A percentile compares a stretch with the other conserved stretches of the same genome.
Conservation (phyloP, 2,329 filamentous ascomycete genomes). For the Trichoderma brevicompactum region DNA sequence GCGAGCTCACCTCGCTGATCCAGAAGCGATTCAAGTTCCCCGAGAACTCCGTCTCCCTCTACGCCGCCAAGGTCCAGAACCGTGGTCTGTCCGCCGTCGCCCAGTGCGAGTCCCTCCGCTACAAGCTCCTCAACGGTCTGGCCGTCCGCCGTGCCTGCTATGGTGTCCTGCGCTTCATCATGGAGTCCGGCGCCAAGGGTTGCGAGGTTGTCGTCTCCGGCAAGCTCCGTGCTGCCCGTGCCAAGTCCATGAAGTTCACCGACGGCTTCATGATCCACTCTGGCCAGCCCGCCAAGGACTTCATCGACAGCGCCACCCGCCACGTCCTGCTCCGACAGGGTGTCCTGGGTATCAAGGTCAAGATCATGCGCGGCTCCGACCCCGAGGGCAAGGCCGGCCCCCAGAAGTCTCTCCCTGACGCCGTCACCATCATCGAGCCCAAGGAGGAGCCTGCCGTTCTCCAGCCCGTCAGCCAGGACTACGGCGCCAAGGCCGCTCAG, state of each 20-base stretch:
- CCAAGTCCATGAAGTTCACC: conserved; percentile 99
- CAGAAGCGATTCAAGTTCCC: conserved; percentile 99
- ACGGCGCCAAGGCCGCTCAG: conserved; percentile 84
- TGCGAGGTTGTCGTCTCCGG: conserved; percentile 99
- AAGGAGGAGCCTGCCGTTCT: conserved; percentile 98
- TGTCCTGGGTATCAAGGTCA: conserved; percentile 99
- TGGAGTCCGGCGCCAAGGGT: conserved; percentile 99
- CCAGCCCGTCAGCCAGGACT: conserved; percentile 97
- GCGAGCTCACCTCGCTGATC: conserved; percentile 99
- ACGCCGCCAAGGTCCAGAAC: conserved; percentile 99
- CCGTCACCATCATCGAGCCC: conserved; percentile 99
- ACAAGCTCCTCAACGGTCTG: conserved; percentile 99
- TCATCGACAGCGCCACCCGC: conserved; percentile 97
- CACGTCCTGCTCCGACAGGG: conserved; percentile 99
- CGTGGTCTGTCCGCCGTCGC: conserved; percentile 99
- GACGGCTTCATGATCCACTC: conserved; percentile 99
- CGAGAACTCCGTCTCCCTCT: conserved; percentile 99
- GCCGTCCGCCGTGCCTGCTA: conserved; percentile 99
- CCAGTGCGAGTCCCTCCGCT: conserved; percentile 99
- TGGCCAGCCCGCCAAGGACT: conserved; percentile 98
- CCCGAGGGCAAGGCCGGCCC: conserved; percentile 98
- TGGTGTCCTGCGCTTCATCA: conserved; percentile 99
- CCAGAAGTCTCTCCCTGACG: conserved; percentile 96
- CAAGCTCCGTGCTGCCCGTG: conserved; percentile 98
- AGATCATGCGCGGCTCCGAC: conserved; percentile 99